Base-by-base conservation (phyloP, 208 protist genomes). In the Wallacemonas collosoma region DNA sequence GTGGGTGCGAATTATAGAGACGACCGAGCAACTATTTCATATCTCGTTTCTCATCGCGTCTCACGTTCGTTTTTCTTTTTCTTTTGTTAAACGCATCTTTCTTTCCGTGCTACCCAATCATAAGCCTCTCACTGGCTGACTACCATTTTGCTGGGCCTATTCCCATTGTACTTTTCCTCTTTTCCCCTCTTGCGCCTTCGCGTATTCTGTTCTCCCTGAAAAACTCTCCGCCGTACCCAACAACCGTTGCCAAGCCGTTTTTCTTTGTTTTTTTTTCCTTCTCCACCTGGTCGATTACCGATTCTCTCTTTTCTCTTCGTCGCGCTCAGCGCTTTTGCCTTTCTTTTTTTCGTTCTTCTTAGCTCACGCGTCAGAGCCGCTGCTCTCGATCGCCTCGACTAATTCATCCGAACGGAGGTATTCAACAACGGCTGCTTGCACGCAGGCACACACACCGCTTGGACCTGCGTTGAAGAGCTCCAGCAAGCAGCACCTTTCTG, bases 91-190 rank as follows among this genome's bases (percentile, higher is more conserved):
- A 26, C 26, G 26, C 26, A 26, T 64, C 66, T 56, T 67, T 60
- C 67, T 39, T 38, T 64, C 58, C 26, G 26, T 26, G 26, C 26
- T 26, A 26, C 26, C 26, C 26, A 26, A 26, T 26, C 26, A 26
- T 26, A 26, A 26, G 26, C 26, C 26, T 26, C 26, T 26, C 26
- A 26, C 26, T 26, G 26, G 26, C 26, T 26, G 26, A 26, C 26
- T 26, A 26, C 26, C 26, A 26, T 26, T 68, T 68, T 68, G 61
- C 12, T 38, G 3, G 7, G 17, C 35, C 55, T 55, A 12, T 38
- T 53, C n/a, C 41, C 68, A 72, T 71, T 71, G 11, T 66, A 58
- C 63, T 69, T 73, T 63, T 68, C 58, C 51, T 39, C 51, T n/a
- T 71, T 63, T 41, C 66, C 63, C 40, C 3, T 77, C 65, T n/a